Evolutionary conservation across 192 early-diverging fungal species (phyloP), one percentile per base, ranked within the genome.

Genomic region (Bifiguratus adelaidae): DNA sequence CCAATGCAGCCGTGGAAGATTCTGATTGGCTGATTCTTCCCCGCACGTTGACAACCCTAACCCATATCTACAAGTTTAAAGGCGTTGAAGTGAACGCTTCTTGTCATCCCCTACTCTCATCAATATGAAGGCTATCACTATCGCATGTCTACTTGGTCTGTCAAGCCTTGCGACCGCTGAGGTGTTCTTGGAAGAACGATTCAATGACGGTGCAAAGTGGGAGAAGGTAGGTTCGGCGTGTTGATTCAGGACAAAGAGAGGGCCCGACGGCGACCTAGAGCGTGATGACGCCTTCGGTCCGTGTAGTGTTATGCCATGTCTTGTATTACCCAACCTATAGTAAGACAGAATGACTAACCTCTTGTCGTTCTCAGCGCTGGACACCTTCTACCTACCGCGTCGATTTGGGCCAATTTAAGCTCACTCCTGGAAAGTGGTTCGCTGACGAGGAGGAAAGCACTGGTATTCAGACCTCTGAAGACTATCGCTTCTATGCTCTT

Each of bases 181-280:
- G 45, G 71, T 86, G 36, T 93, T 88, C 73, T 80, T 90, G 47
- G 72, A 91, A 59, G 91, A 97, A 71, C 83, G 80, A 46, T 97
- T 97, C 55, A 65, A 71, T 33, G 68, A 74, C 33, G 56, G 56
- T 29, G 56, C 53, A 42, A 64, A 51, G 23, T 78, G 76, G 79
- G 67, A 67, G 35, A 65, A 77, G 40, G 70, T 65, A 67, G 32
- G 50, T 61, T n/a, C n/a, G n/a, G n/a, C n/a, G n/a, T n/a, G n/a
- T n/a, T n/a, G n/a, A n/a, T n/a, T n/a, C n/a, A n/a, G 33, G 8
- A 15, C 6, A 8, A 36, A 21, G 7, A 24, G 7, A 32, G 12
- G 13, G 18, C 9, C 3, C 2, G 26, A 9, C 13, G 7, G 37
- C 30, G 4, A 27, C n/a, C n/a, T 22, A 24, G n/a, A n/a, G n/a